Evolutionary conservation across 352 stramenopile species (phyloP), one percentile per base, ranked within the genome.

Genomic region (Globisporangium recalcitrans): DNA sequence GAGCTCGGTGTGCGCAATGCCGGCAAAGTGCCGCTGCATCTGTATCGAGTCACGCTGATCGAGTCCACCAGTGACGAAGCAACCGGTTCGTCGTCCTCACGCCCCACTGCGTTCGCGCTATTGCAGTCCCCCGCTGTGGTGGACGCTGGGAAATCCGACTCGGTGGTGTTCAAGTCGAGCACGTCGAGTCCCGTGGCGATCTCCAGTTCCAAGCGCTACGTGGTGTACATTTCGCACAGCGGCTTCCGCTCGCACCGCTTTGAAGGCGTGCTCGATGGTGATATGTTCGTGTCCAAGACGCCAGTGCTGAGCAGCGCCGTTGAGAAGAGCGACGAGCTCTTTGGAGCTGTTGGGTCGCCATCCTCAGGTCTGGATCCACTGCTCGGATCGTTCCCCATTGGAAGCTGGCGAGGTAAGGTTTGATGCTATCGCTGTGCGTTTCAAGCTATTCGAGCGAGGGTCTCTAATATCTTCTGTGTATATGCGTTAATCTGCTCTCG

Each of bases 181-280:
- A 70, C 22, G 21, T 60, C 42, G 14, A 67, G 59, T 27, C 64
- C 13, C 8, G 26, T 36, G 51, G 65, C 29, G 42, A 68, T 78
- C 40, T 62, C 60, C n/a, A 58, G 58, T 6, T 63, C 63, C 3
- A 70, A 71, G 51, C 71, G 42, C 6, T 88, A 83, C 49, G 47
- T 55, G 6, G 36, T 90, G 40, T 90, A 88, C 60, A 78, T 90
- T 57, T 85, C 75, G 3, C 81, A 90, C 60, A 84, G 68, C n/a
- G 77, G 77, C 9, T 75, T 80, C 32, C 71, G 75, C 21, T 73
- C 74, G 6, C 81, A 90, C 52, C 27, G 77, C 13, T 76, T 87
- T 57, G 71, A 83, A 58, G 81, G 75, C 0, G 54, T 64, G 51
- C 57, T 90, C 11, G 49, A 77, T 21, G 70, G 72, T 14, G 79